Evolutionary conservation across 2,329 filamentous ascomycete genomes (phyloP).

Genomic region (Paracoccidioides lutzii): DNA sequence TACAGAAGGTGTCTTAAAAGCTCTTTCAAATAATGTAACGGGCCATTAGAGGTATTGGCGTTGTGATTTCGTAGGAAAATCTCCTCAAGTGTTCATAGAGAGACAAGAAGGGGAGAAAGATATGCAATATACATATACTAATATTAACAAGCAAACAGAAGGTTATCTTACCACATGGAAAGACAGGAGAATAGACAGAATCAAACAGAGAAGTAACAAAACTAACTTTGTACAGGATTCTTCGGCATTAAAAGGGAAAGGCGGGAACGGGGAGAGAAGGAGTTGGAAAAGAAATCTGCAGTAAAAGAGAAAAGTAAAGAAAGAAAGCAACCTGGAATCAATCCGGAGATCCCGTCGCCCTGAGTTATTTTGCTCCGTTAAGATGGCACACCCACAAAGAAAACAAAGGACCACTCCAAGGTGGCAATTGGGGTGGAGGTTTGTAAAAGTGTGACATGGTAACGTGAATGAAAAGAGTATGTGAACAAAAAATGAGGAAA

Average conservation of each 20-base stretch:
- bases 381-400: background rate
- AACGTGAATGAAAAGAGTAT: background rate
- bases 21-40: too few species aligned
- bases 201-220: background rate
- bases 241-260: background rate
- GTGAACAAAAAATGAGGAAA: background rate
- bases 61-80: too few species aligned
- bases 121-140: background rate
- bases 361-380: background rate
- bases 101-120: too few species aligned
- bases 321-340: conserved; percentile 15
- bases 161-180: background rate
- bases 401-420: background rate
- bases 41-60: too few species aligned
- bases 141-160: background rate
- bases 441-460: background rate
- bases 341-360: background rate
- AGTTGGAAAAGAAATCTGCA: background rate
- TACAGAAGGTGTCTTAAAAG: too few species aligned
- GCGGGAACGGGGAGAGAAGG: too few species aligned
- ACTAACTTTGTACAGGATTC: background rate
- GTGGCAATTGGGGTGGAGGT: background rate
- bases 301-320: conserved; percentile 5
- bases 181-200: background rate
- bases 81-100: too few species aligned